Evolutionary conservation across 768 basidiomycete genomes (phyloP), one percentile per base, ranked within the genome.

Genomic region (Boletus sensibilis): DNA sequence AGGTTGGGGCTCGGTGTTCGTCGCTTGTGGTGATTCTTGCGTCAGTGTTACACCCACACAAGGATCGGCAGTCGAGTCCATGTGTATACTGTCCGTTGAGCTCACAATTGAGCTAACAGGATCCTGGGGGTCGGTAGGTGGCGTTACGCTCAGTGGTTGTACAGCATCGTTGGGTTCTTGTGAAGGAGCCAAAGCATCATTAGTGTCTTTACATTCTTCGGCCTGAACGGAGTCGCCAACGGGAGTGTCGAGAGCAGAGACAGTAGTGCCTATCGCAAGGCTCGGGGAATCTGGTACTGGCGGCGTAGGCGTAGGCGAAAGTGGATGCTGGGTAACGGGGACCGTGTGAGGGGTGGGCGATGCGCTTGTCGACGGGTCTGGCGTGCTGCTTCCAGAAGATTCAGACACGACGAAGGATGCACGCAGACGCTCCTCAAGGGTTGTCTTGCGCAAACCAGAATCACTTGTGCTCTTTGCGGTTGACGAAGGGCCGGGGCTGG

Each of bases 381-480:
- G 76, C 0, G 83, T 76, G 23, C 72, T 74, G 20, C 71, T 57
- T 53, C 69, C 74, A 10, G 82, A 81, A 13, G 78, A 74, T 20
- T 90, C 88, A 20, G 79, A 82, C 50, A 79, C 77, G 21, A 79
- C 78, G 61, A 85, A 80, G 27, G 75, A 81, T 40, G 88, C 85
- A 43, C 86, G 81, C n/a, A 92, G 75, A 43, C 91, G 78, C 55
- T 92, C 90, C 71, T 92, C 91, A 2, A 92, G 75, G 23, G 80
- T 87, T 9, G 80, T 76, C 66, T 88, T 87, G 44, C 77, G 72
- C 48, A 68, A 50, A 18, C 68, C 67, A 29, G 63, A 47, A 25
- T 73, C 68, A 40, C 38, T 23, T 10, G 51, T 27, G 23, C 49
- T 53, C 57, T 56, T 67, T 7, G 61, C 10, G 16, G 53, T 16